Evolutionary conservation across 2,329 filamentous ascomycete species (phyloP), one percentile per base, ranked within the genome.

Genomic region (Epichloe gansuensis): DNA sequence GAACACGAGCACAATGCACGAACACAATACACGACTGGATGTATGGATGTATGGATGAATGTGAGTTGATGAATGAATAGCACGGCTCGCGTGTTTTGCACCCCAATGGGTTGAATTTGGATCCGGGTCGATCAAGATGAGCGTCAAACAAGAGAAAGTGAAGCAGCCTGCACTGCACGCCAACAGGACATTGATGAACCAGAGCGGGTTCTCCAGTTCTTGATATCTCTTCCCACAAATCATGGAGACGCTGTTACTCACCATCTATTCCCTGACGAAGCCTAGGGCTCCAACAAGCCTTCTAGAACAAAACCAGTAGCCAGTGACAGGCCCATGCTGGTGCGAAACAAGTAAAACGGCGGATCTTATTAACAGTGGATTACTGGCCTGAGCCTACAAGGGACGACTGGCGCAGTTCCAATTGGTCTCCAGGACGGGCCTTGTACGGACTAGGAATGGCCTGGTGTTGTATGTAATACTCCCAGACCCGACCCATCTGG

Each of bases 201-300:
- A 23, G 38, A 37, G 42, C 25, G 42, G 49, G 42, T 34, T 51
- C 23, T 21, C 42, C 41, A 50, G 41, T 44, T 50, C 25, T 42
- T 50, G 41, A 25, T 50, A 31, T 31, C 31, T 31, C 31, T 34
- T 53, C 37, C 52, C 52, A 51, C 52, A 51, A 54, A 54, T 51
- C 52, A 54, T 31, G 46, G 34, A 41, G 17, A n/a, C 45, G 49
- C 28, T 41, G 31, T 52, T 52, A 52, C 46, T 38, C 17, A 21
- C 17, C 17, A 21, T 21, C 17, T 21, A 37, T 41, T 46, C 50
- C 41, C 34, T 46, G 49, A 49, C 49, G 41, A 54, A 45, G 41
- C 52, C 45, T 13, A 34, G 52, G 48, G 25, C 52, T 44, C 45
- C 39, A 45, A 49, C 39, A 48, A 31, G 44, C 28, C 49, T 54